Evolutionary conservation across 441 rosid genomes (phyloP).

Genomic region (Gossypium lobatum): DNA sequence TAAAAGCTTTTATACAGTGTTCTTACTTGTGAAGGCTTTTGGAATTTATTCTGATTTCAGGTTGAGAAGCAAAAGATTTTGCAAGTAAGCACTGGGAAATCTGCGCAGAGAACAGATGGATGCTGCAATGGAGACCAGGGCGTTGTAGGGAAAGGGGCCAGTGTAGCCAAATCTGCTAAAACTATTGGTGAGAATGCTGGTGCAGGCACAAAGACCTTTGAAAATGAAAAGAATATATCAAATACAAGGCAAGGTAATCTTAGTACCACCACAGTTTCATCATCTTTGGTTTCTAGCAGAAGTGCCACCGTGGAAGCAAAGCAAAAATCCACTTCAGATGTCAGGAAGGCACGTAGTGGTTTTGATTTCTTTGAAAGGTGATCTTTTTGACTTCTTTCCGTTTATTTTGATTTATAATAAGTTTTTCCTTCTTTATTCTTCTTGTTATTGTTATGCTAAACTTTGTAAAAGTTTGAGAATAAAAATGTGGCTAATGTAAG

Average conservation of each 20-base stretch:
- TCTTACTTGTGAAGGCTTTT: neutral
- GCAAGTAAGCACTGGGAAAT: slow-evolving; percentile 52
- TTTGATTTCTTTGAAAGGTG: slow-evolving; percentile 75
- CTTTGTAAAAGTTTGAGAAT: slow-evolving; percentile 9
- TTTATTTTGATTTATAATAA: neutral
- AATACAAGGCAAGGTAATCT: slow-evolving; percentile 28
- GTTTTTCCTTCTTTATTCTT: neutral
- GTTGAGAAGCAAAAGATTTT: slow-evolving; percentile 83
- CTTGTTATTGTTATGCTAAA: neutral
- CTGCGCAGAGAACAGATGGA: slow-evolving; percentile 33
- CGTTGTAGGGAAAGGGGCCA: slow-evolving; percentile 20
- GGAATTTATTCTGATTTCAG: slow-evolving; percentile 33
- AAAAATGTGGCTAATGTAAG: neutral
- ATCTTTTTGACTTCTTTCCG: neutral
- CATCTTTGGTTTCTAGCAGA: slow-evolving; percentile 22
- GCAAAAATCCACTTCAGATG: slow-evolving; percentile 31
- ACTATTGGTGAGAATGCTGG: slow-evolving; percentile 9
- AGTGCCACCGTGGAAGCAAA: slow-evolving; percentile 27
- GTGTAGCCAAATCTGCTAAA: slow-evolving; percentile 19
- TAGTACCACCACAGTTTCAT: slow-evolving; percentile 24
- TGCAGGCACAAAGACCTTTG: slow-evolving; percentile 19
- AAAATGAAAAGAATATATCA: slow-evolving; percentile 21
- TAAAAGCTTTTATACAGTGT: neutral
- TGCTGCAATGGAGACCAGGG: slow-evolving; percentile 28
- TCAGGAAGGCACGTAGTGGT: slow-evolving; percentile 41